Evolutionary conservation across 306 rosid species (phyloP).

Genomic region (Cucurbita pepo): DNA sequence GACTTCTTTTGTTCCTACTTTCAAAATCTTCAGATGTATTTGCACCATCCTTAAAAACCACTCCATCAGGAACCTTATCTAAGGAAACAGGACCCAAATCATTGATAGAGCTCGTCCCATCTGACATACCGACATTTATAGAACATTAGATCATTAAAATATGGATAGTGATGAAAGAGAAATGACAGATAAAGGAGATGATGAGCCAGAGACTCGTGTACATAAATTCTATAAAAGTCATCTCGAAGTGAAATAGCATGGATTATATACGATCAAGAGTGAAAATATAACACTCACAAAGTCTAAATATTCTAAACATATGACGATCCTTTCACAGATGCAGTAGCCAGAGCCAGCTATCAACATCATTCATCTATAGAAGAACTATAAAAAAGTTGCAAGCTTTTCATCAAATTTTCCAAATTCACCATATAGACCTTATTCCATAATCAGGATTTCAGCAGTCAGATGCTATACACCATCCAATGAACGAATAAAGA

Average conservation of each 20-base stretch:
- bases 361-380: not conserved
- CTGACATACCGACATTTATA: constrained; percentile 25
- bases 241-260: not conserved
- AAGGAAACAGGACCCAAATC: constrained; percentile 25
- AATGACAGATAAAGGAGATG: not conserved
- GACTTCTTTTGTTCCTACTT: constrained; percentile 23
- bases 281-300: not conserved
- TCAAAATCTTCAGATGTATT: constrained; percentile 18
- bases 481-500: not conserved
- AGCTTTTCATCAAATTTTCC: not conserved
- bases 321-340: not conserved
- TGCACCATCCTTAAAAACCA: constrained; percentile 27
- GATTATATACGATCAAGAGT: not conserved
- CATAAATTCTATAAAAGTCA: not conserved
- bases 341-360: not conserved
- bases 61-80: constrained; percentile 22
- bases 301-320: not conserved
- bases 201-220: not conserved
- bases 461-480: not conserved
- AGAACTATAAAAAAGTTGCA: not conserved
- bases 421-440: not conserved
- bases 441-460: not conserved
- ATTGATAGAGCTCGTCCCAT: constrained; percentile 24
- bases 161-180: not conserved
- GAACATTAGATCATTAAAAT: constrained; percentile 3